phyloP scores from a whole-genome alignment of 305 asterid genomes.

The Fraxinus velutina region DNA sequence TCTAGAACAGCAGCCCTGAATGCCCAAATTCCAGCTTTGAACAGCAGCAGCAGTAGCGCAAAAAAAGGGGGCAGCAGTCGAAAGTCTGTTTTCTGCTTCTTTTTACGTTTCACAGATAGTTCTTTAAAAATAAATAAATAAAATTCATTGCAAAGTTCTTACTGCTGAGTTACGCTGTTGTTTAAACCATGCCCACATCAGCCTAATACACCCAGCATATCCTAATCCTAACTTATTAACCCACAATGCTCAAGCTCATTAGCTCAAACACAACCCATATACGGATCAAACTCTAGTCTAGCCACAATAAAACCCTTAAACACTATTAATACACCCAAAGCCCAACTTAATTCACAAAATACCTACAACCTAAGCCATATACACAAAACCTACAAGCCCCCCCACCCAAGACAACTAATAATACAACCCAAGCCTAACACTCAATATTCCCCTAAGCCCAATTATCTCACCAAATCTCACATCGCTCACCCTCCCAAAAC shows the following conservation, averaged over 20 bases:
- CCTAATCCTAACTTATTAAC: not conserved
- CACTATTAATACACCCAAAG: not conserved
- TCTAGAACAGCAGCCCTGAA: not conserved
- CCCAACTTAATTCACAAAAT: not conserved
- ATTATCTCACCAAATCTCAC: no score
- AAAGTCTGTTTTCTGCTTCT: not conserved
- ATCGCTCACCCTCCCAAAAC: no score
- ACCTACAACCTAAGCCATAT: not conserved
- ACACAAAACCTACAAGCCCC: not conserved
- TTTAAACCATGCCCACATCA: not conserved
- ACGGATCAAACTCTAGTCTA: not conserved
- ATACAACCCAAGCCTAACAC: no score
- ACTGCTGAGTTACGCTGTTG: not conserved
- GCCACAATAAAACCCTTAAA: not conserved
- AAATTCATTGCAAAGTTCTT: not conserved
- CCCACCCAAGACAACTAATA: no score
- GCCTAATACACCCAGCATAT: not conserved
- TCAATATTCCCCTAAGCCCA: no score
- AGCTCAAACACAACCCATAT: not conserved
- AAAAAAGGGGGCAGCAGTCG: not conserved
- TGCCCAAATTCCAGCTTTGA: not conserved
- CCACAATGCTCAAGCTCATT: not conserved
- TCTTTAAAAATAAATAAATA: no score
- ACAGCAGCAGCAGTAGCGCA: not conserved
- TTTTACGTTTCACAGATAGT: not conserved